Evolutionary conservation across 192 early-diverging fungal species (phyloP).

Genomic region (Helicostylum pulchrum): DNA sequence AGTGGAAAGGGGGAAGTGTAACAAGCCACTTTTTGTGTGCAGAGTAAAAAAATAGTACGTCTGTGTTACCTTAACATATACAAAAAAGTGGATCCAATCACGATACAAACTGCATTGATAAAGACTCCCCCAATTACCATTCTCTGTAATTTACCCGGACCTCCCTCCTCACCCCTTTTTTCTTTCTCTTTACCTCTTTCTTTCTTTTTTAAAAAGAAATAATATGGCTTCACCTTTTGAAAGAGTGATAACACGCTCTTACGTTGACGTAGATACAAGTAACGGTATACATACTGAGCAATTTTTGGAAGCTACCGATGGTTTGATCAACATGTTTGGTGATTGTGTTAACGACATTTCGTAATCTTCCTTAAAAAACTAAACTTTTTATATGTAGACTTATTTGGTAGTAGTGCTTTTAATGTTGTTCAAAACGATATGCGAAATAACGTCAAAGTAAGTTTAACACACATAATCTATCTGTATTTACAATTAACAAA

Average conservation of each 20-base stretch:
- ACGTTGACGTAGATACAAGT: conserved; percentile 60
- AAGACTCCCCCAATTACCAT: no score
- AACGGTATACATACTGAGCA: conserved; percentile 65
- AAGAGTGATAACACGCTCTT: conserved; percentile 54
- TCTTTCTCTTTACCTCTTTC: background rate
- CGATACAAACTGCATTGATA: no score
- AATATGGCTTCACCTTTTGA: background rate
- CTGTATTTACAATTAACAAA: no score
- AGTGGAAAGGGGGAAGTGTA: background rate
- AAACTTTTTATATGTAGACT: conserved; percentile 33
- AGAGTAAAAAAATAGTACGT: background rate
- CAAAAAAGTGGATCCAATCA: background rate
- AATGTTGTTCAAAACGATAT: conserved; percentile 82
- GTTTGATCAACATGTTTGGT: conserved; percentile 76
- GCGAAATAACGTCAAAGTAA: conserved; percentile 78
- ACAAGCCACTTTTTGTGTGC: background rate
- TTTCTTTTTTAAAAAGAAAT: background rate
- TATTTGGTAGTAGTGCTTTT: conserved; percentile 69
- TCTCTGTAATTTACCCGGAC: background rate
- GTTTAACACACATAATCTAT: no score
- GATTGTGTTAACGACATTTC: background rate
- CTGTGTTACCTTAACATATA: no score
- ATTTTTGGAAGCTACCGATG: conserved; percentile 78
- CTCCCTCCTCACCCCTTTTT: background rate
- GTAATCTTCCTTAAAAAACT: background rate